Conservation (phyloP, 192 early-diverging fungal species). For the Backusella westeae region DNA sequence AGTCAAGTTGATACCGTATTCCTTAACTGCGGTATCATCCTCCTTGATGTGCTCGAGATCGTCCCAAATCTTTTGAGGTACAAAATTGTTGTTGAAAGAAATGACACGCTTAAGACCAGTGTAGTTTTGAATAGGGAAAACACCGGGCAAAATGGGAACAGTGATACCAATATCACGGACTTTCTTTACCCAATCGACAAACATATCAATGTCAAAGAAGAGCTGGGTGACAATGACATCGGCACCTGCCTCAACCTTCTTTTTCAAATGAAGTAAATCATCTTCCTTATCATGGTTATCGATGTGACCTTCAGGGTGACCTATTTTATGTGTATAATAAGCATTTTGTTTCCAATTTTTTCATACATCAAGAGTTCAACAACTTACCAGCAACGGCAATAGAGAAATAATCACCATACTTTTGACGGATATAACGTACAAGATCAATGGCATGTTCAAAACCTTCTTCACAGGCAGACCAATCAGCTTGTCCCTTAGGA, state of each 20-base stretch:
- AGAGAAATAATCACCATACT: conserved; percentile 94
- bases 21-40: conserved; percentile 95
- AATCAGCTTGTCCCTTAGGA: conserved; percentile 78
- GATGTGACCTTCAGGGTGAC: conserved; percentile 91
- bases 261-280: conserved; percentile 80
- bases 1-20: conserved; percentile 87
- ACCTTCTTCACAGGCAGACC: conserved; percentile 81
- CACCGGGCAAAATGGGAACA: conserved; percentile 89
- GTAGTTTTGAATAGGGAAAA: conserved; percentile 97
- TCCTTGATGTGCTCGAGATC: conserved; percentile 97
- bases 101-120: conserved; percentile 92
- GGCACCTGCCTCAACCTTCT: conserved; percentile 89
- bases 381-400: conserved; percentile 86
- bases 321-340: not conserved
- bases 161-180: conserved; percentile 76
- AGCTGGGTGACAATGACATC: conserved; percentile 94
- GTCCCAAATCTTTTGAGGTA: conserved; percentile 83
- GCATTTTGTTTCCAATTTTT: not conserved
- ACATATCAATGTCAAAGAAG: conserved; percentile 91
- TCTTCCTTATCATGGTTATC: conserved; percentile 71
- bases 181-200: conserved; percentile 74
- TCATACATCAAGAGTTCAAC: not conserved
- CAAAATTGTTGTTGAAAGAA: conserved; percentile 77
- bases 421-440: conserved; percentile 84
- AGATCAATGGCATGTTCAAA: conserved; percentile 88